Evolutionary conservation across 1,139 yeast species (phyloP).

Genomic region (Suhomyces bribrorum): DNA sequence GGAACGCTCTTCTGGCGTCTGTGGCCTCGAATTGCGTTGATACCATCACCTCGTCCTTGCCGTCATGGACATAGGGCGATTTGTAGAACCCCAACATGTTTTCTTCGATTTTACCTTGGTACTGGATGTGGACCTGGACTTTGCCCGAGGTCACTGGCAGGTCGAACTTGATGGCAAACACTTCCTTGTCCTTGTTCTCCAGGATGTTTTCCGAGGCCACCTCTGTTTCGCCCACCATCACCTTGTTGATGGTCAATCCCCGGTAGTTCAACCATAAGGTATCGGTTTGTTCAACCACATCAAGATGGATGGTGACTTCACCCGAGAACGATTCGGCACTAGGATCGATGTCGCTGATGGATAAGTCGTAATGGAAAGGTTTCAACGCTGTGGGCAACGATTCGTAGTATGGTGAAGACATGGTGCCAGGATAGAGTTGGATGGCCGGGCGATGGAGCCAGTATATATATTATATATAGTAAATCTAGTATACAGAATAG

Average conservation of each 20-base stretch:
- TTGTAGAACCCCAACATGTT: conserved; percentile 89
- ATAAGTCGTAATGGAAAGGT: conserved; percentile 48
- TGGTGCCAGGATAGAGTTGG: conserved; percentile 7
- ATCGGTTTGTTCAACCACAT: conserved; percentile 32
- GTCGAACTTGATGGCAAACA: conserved; percentile 27
- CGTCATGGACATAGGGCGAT: conserved; percentile 64
- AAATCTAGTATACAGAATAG: background rate
- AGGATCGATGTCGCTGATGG: conserved; percentile 38
- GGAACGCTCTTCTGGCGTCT: conserved; percentile 89
- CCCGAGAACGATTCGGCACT: conserved; percentile 41
- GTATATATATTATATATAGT: background rate
- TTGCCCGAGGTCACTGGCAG: conserved; percentile 11
- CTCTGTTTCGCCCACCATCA: conserved; percentile 13
- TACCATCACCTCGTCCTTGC: conserved; percentile 64
- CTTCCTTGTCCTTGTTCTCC: conserved; percentile 30
- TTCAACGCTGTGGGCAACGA: conserved; percentile 45
- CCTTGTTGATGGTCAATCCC: conserved; percentile 27
- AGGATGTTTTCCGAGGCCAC: conserved; percentile 18
- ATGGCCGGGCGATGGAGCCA: background rate
- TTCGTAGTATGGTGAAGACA: conserved; percentile 25
- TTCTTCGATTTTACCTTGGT: conserved; percentile 52
- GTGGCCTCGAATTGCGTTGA: conserved; percentile 91
- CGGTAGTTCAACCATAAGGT: conserved; percentile 47
- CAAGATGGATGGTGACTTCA: conserved; percentile 39
- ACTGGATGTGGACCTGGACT: conserved; percentile 37